phyloP scores from a whole-genome alignment of 108 stramenopile species.

The Nitzschia palea region DNA sequence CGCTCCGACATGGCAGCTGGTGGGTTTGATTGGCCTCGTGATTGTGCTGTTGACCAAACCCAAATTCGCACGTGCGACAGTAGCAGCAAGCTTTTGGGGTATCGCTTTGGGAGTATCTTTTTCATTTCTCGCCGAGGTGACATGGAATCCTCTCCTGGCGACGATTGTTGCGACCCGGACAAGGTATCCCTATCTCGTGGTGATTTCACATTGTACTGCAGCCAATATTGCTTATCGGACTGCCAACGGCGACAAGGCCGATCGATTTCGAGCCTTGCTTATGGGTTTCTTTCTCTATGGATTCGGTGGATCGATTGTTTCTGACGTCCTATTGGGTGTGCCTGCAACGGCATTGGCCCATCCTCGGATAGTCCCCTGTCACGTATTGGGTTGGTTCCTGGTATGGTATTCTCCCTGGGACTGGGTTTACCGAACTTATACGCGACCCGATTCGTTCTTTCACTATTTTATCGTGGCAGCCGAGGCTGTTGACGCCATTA shows the following conservation, averaged over 20 bases:
- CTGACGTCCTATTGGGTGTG: conserved; percentile 36
- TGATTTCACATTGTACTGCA: conserved; percentile 32
- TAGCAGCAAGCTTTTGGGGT: conserved; percentile 15
- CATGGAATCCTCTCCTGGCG: conserved; percentile 23
- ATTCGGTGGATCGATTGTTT: conserved; percentile 40
- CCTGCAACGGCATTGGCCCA: conserved; percentile 34
- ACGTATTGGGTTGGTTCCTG: conserved; percentile 26
- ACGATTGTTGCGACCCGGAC: conserved; percentile 30
- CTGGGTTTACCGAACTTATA: conserved; percentile 17
- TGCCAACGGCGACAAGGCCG: conserved; percentile 12
- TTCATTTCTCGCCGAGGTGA: conserved; percentile 5
- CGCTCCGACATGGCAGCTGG: conserved; percentile 3
- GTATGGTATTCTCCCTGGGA: conserved; percentile 36
- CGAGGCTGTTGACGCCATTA: conserved; percentile 32
- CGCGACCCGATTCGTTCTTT: conserved; percentile 9
- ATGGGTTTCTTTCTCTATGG: conserved; percentile 33
- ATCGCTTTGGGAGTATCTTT: conserved; percentile 12
- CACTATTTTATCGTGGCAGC: conserved; percentile 20
- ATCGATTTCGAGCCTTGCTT: conserved; percentile 15
- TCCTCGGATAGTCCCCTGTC: conserved; percentile 31
- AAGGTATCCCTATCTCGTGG: conserved; percentile 27
- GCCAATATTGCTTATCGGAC: conserved; percentile 28
- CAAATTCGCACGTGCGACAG: not conserved
- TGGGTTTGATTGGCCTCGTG: not conserved
- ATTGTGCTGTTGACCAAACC: conserved; percentile 18